These are phyloP conservation scores for Cystobasidium ongulense DNA, from an alignment of 768 basidiomycete species.

Conservation along the genomic window DNA sequence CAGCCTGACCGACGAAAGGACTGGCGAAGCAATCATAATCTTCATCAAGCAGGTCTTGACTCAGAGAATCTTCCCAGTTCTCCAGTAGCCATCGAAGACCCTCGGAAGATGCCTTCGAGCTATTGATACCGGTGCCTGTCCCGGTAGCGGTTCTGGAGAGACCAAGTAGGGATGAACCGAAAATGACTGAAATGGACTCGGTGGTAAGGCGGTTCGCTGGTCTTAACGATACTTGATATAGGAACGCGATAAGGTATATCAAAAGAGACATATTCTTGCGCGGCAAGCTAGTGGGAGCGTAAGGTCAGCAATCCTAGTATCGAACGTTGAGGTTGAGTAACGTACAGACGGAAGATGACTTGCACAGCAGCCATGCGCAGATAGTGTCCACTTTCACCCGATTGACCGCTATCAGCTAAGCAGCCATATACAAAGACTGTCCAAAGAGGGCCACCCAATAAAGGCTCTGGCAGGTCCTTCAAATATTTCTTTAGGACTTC, in stretches of 20 bases:
- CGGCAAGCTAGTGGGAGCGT: slow-evolving; percentile 48
- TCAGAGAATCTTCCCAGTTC: slow-evolving; percentile 29
- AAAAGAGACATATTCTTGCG: slow-evolving; percentile 48
- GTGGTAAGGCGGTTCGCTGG: slow-evolving; percentile 52
- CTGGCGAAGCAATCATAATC: slow-evolving; percentile 20
- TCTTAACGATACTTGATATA: slow-evolving; percentile 53
- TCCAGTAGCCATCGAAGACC: slow-evolving; percentile 20
- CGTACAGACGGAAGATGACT: slow-evolving; percentile 50
- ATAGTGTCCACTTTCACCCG: slow-evolving; percentile 44
- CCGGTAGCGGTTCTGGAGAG: not conserved
- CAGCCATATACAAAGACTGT: slow-evolving; percentile 50
- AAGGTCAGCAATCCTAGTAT: no score
- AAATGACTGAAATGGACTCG: slow-evolving; percentile 50
- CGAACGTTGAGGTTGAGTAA: not conserved
- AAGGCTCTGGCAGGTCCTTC: slow-evolving; percentile 50
- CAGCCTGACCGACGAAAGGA: not conserved
- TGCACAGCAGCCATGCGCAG: slow-evolving; percentile 49
- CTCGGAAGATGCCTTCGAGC: not conserved
- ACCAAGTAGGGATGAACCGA: slow-evolving; percentile 48
- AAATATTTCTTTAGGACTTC: slow-evolving; percentile 49
- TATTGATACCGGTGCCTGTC: not conserved
- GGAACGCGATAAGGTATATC: slow-evolving; percentile 51
- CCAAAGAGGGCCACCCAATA: slow-evolving; percentile 50
- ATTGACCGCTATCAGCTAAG: slow-evolving; percentile 33
- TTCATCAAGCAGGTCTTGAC: slow-evolving; percentile 28